Conservation (phyloP, 2,329 filamentous ascomycete genomes). For the Gaeumannomyces tritici region DNA sequence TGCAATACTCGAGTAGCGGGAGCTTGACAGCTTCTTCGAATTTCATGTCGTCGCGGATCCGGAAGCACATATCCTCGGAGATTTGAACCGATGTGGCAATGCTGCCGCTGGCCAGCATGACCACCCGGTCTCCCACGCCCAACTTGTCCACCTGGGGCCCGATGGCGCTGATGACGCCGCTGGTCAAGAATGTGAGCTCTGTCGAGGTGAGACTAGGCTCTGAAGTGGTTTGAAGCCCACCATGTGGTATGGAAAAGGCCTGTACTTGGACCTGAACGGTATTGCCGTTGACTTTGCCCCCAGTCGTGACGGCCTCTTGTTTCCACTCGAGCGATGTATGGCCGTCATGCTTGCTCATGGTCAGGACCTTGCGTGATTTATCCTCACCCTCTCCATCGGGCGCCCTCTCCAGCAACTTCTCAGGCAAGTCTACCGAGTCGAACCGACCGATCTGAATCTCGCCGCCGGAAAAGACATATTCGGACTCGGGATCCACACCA, state of each 20-base stretch:
- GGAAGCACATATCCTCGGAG: neutral
- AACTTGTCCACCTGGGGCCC: neutral
- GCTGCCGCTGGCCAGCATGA: neutral
- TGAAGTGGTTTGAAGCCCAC: neutral
- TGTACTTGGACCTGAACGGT: neutral
- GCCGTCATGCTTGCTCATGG: neutral
- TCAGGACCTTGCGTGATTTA: neutral
- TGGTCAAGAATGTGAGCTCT: neutral
- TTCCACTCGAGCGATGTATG: neutral
- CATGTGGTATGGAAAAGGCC: neutral
- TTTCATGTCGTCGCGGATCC: neutral
- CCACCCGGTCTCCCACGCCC: neutral
- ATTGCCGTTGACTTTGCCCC: neutral
- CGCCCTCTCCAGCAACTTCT: neutral
- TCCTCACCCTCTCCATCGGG: no score
- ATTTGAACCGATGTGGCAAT: neutral
- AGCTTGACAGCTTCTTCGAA: neutral
- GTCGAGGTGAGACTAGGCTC: neutral
- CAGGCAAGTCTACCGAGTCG: neutral
- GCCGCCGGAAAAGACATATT: slow-evolving; percentile 2
- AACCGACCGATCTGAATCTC: slow-evolving; percentile 3
- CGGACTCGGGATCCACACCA: neutral
- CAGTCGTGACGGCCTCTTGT: neutral
- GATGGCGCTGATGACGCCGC: neutral
- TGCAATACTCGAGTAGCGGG: neutral